phyloP scores from a whole-genome alignment of 495 filamentous ascomycete species.

The Rhypophila decipiens region DNA sequence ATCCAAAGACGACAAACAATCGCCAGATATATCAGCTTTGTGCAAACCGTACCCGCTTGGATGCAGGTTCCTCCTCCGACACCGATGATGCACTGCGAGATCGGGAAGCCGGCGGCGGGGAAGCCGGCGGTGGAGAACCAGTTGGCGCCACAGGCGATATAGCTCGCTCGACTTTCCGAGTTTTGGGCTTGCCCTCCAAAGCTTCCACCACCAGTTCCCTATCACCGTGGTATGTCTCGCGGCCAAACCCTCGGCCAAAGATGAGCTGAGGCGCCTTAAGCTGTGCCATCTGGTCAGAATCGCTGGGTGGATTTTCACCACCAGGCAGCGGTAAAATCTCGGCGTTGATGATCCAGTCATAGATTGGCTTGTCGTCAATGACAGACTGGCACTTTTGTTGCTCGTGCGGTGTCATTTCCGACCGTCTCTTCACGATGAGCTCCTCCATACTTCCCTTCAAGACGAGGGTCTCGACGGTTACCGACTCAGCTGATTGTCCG shows the following conservation, averaged over 20 bases:
- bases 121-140: too few relatives aligned
- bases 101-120: too few relatives aligned
- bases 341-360: slow-evolving; percentile 69
- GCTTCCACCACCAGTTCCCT: too few relatives aligned
- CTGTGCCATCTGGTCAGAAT: slow-evolving; percentile 48
- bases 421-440: slow-evolving; percentile 65
- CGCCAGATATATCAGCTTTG: too few relatives aligned
- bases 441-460: slow-evolving; percentile 80
- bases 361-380: slow-evolving; percentile 71
- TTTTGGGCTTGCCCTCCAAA: too few relatives aligned
- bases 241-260: slow-evolving; percentile 48
- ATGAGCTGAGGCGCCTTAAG: slow-evolving; percentile 49
- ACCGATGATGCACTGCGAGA: too few relatives aligned
- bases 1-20: too few relatives aligned
- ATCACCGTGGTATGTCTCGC: too few relatives aligned
- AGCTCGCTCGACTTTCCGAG: too few relatives aligned
- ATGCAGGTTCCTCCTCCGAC: not conserved
- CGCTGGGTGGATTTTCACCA: slow-evolving; percentile 24
- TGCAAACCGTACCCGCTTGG: not conserved
- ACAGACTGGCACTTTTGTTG: slow-evolving; percentile 59
- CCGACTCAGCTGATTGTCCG: slow-evolving; percentile 70
- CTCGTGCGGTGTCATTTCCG: slow-evolving; percentile 73
- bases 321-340: slow-evolving; percentile 54
- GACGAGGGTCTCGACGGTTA: slow-evolving; percentile 82
- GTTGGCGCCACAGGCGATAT: too few relatives aligned